Base-by-base conservation (phyloP, 192 early-diverging fungal genomes). In the Gryganskiella cystojenkinii region DNA sequence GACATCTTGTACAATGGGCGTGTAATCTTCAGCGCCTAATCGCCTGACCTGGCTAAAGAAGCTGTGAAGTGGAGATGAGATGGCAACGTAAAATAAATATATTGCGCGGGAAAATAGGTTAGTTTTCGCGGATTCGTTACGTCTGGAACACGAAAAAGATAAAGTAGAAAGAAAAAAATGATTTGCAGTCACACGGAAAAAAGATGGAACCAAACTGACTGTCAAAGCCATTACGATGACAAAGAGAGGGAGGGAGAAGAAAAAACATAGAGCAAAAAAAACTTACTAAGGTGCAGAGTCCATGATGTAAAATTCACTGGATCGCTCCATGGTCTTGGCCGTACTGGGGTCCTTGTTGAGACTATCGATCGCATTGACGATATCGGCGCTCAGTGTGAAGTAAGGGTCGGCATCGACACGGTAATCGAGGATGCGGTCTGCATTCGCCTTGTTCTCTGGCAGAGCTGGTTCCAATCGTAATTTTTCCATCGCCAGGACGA, bases 1-100 rank as follows among this genome's bases (percentile, higher is more conserved):
- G 22, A 99, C 94, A 80, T 99, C 97, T 67, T 94, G 92, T 64
- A 95, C 95, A 52, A 84, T 94, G n/a, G 97, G 97, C 52, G 92
- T 78, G 80, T 96, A 99, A 64, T 95, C 89, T 20, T 89, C 83
- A 37, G 87, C 83, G 25, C 91, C 92, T 34, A 99, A 92, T 58
- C 97, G 88, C 53, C 92, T 90, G 34, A 97, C 90, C 61, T 95
- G 85, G 62, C 90, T 90, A 82, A 99, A 96, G 85, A 97, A 99
- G 84, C 92, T 94, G 56, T 50, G n/a, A 28, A 56, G 52, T 54
- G 31, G 35, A 22, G 13, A 40, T 35, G 22, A 28, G 46, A 33
- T 59, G 25, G 28, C 65, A 37, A 44, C 19, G 45, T 14, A 19
- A 7, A 28, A 44, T 45, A 79, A 61, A 14, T n/a, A 35, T 14